phyloP scores from a whole-genome alignment of 495 filamentous ascomycete species.

The Lophium mytilinum region DNA sequence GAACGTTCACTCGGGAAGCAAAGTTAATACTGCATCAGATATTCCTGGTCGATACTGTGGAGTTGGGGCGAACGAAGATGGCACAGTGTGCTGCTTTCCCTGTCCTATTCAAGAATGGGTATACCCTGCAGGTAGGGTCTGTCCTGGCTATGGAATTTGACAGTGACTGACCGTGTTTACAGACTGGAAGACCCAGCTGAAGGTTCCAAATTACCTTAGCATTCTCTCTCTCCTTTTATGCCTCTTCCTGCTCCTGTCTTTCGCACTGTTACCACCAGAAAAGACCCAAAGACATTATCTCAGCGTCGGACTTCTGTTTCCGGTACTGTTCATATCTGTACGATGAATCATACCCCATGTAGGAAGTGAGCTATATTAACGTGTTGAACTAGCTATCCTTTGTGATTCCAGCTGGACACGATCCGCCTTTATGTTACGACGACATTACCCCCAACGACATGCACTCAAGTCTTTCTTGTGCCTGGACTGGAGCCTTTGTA shows the following conservation, averaged over 20 bases:
- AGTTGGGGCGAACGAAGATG: constrained; percentile 14
- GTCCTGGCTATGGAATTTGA: background rate
- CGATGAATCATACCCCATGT: background rate
- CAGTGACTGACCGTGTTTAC: background rate
- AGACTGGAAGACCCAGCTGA: constrained; percentile 21
- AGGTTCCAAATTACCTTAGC: constrained; percentile 30
- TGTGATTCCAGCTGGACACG: constrained; percentile 28
- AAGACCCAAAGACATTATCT: constrained; percentile 32
- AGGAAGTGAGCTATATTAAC: background rate
- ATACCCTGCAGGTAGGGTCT: constrained; percentile 24
- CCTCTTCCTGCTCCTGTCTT: constrained; percentile 33
- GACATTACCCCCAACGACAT: constrained; percentile 35
- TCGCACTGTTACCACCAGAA: constrained; percentile 26
- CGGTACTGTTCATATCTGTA: constrained; percentile 28
- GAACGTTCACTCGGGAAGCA: too few relatives aligned
- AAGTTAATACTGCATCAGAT: constrained; percentile 17
- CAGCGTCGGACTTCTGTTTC: constrained; percentile 28
- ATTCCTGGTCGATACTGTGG: constrained; percentile 29
- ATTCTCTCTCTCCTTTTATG: constrained; percentile 31
- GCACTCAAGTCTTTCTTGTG: constrained; percentile 27
- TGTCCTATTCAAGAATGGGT: constrained; percentile 32
- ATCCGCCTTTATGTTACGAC: constrained; percentile 29
- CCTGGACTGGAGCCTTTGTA: constrained; percentile 32
- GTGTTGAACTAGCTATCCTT: constrained; percentile 23
- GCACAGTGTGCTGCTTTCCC: constrained; percentile 30